These are phyloP conservation scores for Monosporascus sp. DNA, from an alignment of 2,329 filamentous ascomycete genomes.

Conservation along the genomic window DNA sequence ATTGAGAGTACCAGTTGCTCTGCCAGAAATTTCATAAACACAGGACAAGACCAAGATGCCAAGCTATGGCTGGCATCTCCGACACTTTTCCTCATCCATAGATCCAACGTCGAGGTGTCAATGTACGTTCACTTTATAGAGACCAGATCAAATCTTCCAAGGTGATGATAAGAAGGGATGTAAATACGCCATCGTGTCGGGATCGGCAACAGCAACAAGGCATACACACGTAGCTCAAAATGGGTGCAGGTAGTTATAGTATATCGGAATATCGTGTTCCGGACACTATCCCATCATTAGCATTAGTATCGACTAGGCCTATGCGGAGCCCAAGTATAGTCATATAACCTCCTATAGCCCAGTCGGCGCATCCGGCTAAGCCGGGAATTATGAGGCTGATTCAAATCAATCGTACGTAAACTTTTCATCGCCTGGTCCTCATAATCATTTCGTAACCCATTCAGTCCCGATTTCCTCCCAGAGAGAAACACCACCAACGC, in stretches of 20 bases:
- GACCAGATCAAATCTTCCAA: no score
- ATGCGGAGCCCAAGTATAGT: not conserved
- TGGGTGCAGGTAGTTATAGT: not conserved
- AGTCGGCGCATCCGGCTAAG: not conserved
- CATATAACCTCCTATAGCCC: not conserved
- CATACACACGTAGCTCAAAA: no score
- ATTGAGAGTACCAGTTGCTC: no score
- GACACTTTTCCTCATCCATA: no score
- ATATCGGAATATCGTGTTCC: not conserved
- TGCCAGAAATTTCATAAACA: no score
- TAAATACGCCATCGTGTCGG: no score
- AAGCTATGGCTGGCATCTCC: no score
- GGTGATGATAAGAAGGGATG: no score
- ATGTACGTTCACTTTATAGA: no score
- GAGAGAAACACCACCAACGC: not conserved
- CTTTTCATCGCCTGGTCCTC: not conserved
- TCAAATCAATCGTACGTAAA: not conserved
- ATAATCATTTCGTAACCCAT: not conserved
- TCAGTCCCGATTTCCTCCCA: not conserved
- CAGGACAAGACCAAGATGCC: no score
- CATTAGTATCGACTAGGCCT: not conserved
- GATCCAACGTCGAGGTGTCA: no score
- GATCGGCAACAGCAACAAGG: no score
- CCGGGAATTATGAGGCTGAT: not conserved
- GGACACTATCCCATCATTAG: not conserved